Evolutionary conservation across 2,329 filamentous ascomycete genomes (phyloP).

Genomic region (Metarhizium guizhouense): DNA sequence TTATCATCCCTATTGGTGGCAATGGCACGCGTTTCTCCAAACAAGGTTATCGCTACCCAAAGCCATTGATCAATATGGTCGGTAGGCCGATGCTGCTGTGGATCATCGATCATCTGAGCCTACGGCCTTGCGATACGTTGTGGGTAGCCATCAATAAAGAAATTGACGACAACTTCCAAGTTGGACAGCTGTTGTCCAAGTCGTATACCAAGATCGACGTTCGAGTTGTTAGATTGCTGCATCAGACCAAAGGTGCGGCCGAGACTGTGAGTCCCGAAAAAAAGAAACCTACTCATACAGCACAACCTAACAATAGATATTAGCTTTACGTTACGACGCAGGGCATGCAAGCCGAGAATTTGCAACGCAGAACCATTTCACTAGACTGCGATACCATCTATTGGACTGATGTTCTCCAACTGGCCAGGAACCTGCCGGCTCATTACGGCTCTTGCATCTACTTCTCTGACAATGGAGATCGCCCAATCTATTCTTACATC

Average conservation of each 20-base stretch:
- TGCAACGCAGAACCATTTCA: conserved; percentile 18
- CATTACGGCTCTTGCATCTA: conserved; percentile 18
- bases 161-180: too few species aligned
- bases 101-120: too few species aligned
- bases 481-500: conserved; percentile 17
- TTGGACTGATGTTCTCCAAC: conserved; percentile 20
- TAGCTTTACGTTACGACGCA: too few species aligned
- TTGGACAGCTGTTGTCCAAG: not conserved
- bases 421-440: conserved; percentile 16
- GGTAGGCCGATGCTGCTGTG: conserved; percentile 8
- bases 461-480: conserved; percentile 18
- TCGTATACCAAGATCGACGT: conserved; percentile 18
- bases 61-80: conserved; percentile 23
- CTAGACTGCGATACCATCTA: conserved; percentile 25
- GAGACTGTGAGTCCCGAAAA: conserved; percentile 14
- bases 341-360: conserved; percentile 10
- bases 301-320: too few species aligned
- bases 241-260: conserved; percentile 20
- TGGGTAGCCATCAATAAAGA: too few species aligned
- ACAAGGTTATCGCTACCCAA: conserved; percentile 21
- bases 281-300: too few species aligned
- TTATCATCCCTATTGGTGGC: conserved; percentile 23
- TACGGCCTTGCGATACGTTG: too few species aligned
- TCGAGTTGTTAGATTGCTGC: conserved; percentile 14
- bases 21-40: conserved; percentile 21